These are phyloP conservation scores for Cladosporium sp. DNA, from an alignment of 2,329 filamentous ascomycete genomes.

Conservation along the genomic window DNA sequence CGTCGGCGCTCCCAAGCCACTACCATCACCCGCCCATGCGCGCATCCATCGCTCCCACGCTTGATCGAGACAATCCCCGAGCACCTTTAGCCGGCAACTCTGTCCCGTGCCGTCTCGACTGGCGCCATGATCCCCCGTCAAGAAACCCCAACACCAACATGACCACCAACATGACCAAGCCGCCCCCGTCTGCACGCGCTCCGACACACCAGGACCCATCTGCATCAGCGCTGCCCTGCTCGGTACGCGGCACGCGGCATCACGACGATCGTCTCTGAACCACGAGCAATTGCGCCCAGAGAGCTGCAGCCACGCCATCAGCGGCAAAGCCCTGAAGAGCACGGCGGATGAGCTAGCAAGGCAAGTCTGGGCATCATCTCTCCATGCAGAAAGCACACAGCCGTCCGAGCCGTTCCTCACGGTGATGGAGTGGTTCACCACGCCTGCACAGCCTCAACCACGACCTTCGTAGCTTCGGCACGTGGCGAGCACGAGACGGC, in stretches of 20 bases:
- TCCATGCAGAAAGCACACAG: not conserved
- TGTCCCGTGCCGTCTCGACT: not conserved
- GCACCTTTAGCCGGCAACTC: not conserved
- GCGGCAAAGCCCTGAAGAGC: not conserved
- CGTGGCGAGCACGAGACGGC: constrained; percentile 5
- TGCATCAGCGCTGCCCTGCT: not conserved
- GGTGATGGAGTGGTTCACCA: not conserved
- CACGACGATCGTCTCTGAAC: not conserved
- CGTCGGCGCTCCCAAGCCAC: not conserved
- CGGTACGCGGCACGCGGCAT: not conserved
- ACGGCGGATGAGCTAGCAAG: not conserved
- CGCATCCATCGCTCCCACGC: too few relatives aligned
- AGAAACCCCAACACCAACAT: too few relatives aligned
- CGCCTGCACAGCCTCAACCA: not conserved
- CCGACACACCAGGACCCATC: too few relatives aligned
- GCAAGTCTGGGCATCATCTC: not conserved
- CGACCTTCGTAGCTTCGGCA: not conserved
- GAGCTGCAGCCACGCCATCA: not conserved
- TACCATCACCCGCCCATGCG: not conserved
- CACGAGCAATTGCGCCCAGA: not conserved
- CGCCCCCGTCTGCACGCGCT: too few relatives aligned
- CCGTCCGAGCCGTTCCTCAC: too few relatives aligned
- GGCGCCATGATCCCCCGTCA: too few relatives aligned
- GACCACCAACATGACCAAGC: not conserved
- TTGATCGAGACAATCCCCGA: too few relatives aligned